A percentile compares a stretch with the other conserved stretches of the same genome.
Conservation (phyloP, 2,329 filamentous ascomycete genomes). For the Seiridium unicorne region DNA sequence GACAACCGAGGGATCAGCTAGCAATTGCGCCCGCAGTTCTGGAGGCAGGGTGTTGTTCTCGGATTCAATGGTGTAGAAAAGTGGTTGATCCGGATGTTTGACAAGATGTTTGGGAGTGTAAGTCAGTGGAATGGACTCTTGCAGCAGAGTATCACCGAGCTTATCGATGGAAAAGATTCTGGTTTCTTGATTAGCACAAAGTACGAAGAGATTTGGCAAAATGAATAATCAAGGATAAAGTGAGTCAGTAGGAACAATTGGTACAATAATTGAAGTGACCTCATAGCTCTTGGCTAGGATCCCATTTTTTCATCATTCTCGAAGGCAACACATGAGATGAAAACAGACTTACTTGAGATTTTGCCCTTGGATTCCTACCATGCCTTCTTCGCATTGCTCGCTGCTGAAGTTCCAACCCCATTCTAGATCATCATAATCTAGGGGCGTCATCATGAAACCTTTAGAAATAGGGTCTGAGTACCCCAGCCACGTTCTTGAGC, state of each 20-base stretch:
- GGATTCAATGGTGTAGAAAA: conserved; percentile 92
- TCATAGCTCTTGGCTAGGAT: conserved; percentile 59
- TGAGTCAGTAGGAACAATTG: conserved; percentile 98
- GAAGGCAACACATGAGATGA: conserved; percentile 20
- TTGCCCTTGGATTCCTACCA: conserved; percentile 89
- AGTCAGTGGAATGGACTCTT: conserved; percentile 80
- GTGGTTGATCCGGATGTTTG: conserved; percentile 80
- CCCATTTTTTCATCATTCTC: conserved; percentile 64
- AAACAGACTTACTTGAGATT: conserved; percentile 68
- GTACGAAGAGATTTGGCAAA: not conserved
- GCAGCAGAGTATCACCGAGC: conserved; percentile 79
- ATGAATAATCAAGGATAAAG: conserved; percentile 13
- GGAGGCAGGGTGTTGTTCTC: conserved; percentile 89
- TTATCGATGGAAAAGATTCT: conserved; percentile 92
- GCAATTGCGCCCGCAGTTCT: conserved; percentile 70
- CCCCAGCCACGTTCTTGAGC: conserved; percentile 92
- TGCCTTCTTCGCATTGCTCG: conserved; percentile 88
- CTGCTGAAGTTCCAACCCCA: conserved; percentile 97
- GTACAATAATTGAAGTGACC: conserved; percentile 55
- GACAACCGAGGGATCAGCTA: conserved; percentile 67
- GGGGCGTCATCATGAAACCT: conserved; percentile 86
- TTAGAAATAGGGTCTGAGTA: conserved; percentile 87
- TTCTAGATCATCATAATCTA: conserved; percentile 85
- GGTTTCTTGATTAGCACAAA: conserved; percentile 30
- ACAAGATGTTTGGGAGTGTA: conserved; percentile 89